Base-by-base conservation (phyloP, 192 early-diverging fungal genomes). In the Borealophlyctis nickersoniae region DNA sequence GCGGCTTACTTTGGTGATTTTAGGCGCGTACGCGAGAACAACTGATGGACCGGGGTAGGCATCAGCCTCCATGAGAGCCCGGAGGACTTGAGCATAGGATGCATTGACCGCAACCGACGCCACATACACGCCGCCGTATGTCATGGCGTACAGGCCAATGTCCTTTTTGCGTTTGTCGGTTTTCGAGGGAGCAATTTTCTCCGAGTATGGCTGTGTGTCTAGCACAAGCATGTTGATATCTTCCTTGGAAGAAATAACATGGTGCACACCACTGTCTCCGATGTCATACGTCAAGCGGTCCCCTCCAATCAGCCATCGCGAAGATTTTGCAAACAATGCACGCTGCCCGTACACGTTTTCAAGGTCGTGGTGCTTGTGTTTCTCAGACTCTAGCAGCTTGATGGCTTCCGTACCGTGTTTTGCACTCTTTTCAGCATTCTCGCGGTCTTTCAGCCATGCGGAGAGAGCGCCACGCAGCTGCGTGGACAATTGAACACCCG, bases 141-240 rank as follows among this genome's bases (percentile, higher is more conserved):
- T 91, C 92, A 98, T 94, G 36, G 92, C 93, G 66, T 94, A 95
- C 31, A 98, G 80, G 60, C 93, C 95, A 68, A 95, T 80, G 73
- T 98, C 94, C 81, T 95, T 95, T 83, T 94, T 93, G 72, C 82
- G 78, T 58, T 80, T 80, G 56, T 73, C 76, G 27, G 33, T 34
- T 2, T 23, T 49, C 22, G 54, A 26, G 1, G 60, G 51, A 24
- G 53, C 52, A 51, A 63, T 59, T 70, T 84, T 80, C 45, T 87
- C 84, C 14, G 88, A 84, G 65, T 97, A 93, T 32, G 88, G 79
- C 56, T 87, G 81, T 0, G 92, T 94, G 66, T 98, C 95, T 45
- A 98, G 79, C 45, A 96, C 87, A 35, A 98, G 77, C 76, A 98
- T 83, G 73, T 95, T 96, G 70, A 98, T 78, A 74, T 93, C 87